Conservation (phyloP, 257 asterid species). For the Gentiana dahurica region DNA sequence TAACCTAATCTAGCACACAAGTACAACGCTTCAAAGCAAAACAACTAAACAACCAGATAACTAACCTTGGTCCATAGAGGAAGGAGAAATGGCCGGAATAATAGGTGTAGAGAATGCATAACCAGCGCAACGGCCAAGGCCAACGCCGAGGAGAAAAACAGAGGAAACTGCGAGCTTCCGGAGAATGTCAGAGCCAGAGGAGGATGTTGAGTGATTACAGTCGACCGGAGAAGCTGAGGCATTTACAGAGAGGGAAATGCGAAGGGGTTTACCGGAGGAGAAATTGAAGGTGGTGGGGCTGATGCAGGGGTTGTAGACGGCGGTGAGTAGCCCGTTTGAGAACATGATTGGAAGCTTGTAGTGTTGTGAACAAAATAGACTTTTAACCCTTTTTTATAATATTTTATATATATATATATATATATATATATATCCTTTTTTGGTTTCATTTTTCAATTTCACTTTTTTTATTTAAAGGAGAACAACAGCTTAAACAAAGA, state of each 20-base stretch:
- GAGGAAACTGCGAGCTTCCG: slow-evolving; percentile 16
- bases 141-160: slow-evolving; percentile 11
- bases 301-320: too few relatives aligned
- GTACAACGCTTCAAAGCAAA: background rate
- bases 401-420: too few relatives aligned
- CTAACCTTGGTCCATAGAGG: background rate
- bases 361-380: too few relatives aligned
- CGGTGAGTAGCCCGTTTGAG: too few relatives aligned
- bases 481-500: too few relatives aligned
- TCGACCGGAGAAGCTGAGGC: slow-evolving; percentile 2
- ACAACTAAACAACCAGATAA: background rate
- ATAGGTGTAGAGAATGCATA: slow-evolving; percentile 4
- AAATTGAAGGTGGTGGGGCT: background rate
- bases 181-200: slow-evolving; percentile 4
- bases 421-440: too few relatives aligned
- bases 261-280: background rate
- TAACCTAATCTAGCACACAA: background rate
- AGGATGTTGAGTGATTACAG: background rate
- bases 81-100: background rate
- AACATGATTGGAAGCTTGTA: too few relatives aligned
- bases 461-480: too few relatives aligned
- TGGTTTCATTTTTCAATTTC: too few relatives aligned
- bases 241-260: background rate
- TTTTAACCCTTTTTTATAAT: too few relatives aligned
- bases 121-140: slow-evolving; percentile 3